These are phyloP conservation scores for Magnolia officinalis DNA, from an alignment of 164 flowering plant genomes.

Conservation along the genomic window DNA sequence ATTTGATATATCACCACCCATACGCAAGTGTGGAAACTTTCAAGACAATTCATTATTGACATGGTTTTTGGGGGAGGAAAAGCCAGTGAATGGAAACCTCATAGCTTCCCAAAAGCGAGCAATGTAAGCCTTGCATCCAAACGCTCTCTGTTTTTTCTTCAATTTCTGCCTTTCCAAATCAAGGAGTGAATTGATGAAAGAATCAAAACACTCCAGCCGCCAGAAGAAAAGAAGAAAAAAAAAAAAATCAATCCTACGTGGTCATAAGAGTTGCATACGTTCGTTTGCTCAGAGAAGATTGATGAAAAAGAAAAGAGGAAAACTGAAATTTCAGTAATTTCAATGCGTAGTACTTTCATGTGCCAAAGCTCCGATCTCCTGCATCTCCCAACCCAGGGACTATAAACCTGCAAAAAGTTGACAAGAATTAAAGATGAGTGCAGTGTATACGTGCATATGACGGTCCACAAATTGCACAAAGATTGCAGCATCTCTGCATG, in stretches of 20 bases:
- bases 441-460: neutral
- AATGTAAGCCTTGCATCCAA: no score
- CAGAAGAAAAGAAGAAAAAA: neutral
- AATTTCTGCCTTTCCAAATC: neutral
- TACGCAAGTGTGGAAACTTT: no score
- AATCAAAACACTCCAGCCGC: neutral
- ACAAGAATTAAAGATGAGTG: neutral
- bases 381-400: conserved; percentile 96
- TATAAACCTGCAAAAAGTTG: conserved; percentile 57
- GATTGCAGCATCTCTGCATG: neutral
- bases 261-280: no score
- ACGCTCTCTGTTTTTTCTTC: no score
- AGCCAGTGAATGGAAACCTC: no score
- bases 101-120: no score
- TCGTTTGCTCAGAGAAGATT: neutral
- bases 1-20: no score
- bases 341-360: conserved; percentile 26
- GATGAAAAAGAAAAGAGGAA: neutral
- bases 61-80: no score
- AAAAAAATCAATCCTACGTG: no score
- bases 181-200: neutral
- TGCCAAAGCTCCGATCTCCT: conserved; percentile 89
- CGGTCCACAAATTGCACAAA: neutral
- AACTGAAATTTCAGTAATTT: neutral
- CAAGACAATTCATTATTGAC: no score